A percentile compares a stretch with the other conserved stretches of the same genome.
Conservation (phyloP, 2,329 filamentous ascomycete genomes). For the Sclerotinia nivalis region DNA sequence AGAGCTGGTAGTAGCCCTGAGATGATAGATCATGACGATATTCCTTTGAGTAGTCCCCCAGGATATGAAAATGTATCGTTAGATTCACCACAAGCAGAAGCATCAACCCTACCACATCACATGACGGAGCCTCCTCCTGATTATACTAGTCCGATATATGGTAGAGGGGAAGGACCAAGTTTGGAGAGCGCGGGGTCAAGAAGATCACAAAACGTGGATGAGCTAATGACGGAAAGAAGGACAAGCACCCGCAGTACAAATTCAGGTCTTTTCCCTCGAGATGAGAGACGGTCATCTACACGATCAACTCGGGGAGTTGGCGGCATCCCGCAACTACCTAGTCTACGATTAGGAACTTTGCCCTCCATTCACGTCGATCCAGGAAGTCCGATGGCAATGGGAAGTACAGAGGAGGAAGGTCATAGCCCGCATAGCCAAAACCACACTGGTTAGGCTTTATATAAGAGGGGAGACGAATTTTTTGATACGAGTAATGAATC, state of each 20-base stretch:
- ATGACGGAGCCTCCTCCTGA: slow-evolving; percentile 36
- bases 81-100: slow-evolving; percentile 31
- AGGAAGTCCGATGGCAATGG: slow-evolving; percentile 31
- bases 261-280: not conserved
- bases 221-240: slow-evolving; percentile 27
- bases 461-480: not conserved
- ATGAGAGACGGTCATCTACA: slow-evolving; percentile 19
- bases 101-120: slow-evolving; percentile 1
- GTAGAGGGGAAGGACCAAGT: slow-evolving; percentile 29
- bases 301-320: slow-evolving; percentile 42
- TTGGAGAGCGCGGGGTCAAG: slow-evolving; percentile 19
- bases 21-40: slow-evolving; percentile 38
- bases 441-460: not conserved
- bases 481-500: slow-evolving; percentile 20
- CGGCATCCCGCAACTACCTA: slow-evolving; percentile 53
- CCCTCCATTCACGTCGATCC: slow-evolving; percentile 60
- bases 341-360: slow-evolving; percentile 50
- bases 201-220: slow-evolving; percentile 31
- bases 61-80: slow-evolving; percentile 41
- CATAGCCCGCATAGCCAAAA: slow-evolving; percentile 4
- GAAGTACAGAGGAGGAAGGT: slow-evolving; percentile 15
- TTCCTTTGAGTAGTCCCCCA: slow-evolving; percentile 38
- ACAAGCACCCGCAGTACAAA: slow-evolving; percentile 25
- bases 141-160: slow-evolving; percentile 36
- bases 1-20: slow-evolving; percentile 39